Evolutionary conservation across 345 rosid genomes (phyloP).

Genomic region (Linum usitatissimum): DNA sequence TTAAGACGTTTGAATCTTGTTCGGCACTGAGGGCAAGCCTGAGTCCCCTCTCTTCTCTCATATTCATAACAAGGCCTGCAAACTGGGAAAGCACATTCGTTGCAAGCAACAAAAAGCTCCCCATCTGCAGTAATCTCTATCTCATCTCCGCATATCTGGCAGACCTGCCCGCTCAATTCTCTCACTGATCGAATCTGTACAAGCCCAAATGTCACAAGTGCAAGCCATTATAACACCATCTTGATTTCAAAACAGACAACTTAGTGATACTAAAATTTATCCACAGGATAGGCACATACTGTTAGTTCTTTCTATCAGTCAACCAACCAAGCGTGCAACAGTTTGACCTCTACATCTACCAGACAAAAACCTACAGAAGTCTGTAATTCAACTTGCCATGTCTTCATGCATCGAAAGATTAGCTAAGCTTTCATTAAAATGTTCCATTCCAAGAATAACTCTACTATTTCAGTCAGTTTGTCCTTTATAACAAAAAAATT

Average conservation of each 20-base stretch:
- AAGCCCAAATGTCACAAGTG: not conserved
- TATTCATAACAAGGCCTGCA: slow-evolving; percentile 38
- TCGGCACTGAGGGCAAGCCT: slow-evolving; percentile 34
- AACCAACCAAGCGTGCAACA: not conserved
- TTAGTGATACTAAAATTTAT: too few species aligned
- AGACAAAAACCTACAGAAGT: not conserved
- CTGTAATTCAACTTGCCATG: not conserved
- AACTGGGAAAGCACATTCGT: slow-evolving; percentile 32
- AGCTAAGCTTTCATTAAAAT: too few species aligned
- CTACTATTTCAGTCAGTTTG: not conserved
- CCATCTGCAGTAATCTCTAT: slow-evolving; percentile 22
- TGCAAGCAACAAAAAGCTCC: slow-evolving; percentile 30
- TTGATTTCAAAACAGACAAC: too few species aligned
- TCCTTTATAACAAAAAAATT: too few species aligned
- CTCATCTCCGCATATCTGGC: slow-evolving; percentile 33
- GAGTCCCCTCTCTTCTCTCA: slow-evolving; percentile 34
- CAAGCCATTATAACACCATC: not conserved
- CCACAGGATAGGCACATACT: too few species aligned
- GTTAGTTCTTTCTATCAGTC: too few species aligned
- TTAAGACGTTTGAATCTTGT: slow-evolving; percentile 32
- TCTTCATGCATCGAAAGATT: not conserved
- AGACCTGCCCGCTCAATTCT: slow-evolving; percentile 11
- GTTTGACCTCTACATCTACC: not conserved
- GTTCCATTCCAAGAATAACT: not conserved
- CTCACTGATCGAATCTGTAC: not conserved